Conservation (phyloP, 2,329 filamentous ascomycete genomes). For the Aspergillus neotritici region DNA sequence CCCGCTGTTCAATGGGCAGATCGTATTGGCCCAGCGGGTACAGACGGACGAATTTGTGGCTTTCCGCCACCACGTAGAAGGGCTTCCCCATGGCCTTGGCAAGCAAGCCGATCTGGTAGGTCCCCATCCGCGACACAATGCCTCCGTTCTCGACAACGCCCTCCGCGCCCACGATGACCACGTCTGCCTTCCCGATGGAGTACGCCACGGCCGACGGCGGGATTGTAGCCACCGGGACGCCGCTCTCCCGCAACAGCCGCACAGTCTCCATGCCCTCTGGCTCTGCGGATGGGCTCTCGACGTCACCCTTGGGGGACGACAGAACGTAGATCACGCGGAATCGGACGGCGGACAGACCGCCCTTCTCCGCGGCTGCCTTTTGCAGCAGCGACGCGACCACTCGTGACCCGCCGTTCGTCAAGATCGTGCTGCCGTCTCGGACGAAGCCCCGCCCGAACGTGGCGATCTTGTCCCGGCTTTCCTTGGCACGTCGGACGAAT, state of each 20-base stretch:
- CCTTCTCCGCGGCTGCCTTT: slow-evolving; percentile 62
- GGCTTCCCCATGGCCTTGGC: slow-evolving; percentile 67
- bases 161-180: slow-evolving; percentile 64
- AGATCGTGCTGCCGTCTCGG: slow-evolving; percentile 69
- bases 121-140: slow-evolving; percentile 81
- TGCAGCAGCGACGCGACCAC: slow-evolving; percentile 74
- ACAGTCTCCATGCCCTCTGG: slow-evolving; percentile 68
- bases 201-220: slow-evolving; percentile 71
- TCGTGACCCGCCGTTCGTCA: slow-evolving; percentile 83
- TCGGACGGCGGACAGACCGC: slow-evolving; percentile 52
- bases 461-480: slow-evolving; percentile 76
- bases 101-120: slow-evolving; percentile 77
- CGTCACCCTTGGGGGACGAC: slow-evolving; percentile 27
- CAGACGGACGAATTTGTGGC: slow-evolving; percentile 90
- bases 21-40: slow-evolving; percentile 79
- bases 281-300: slow-evolving; percentile 30
- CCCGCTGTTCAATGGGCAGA: slow-evolving; percentile 70
- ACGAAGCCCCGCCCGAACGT: slow-evolving; percentile 73
- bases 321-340: slow-evolving; percentile 82
- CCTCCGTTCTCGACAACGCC: slow-evolving; percentile 92
- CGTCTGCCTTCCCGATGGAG: slow-evolving; percentile 67
- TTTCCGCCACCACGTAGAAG: slow-evolving; percentile 89
- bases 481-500: slow-evolving; percentile 82
- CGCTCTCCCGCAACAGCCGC: slow-evolving; percentile 61
- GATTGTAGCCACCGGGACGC: slow-evolving; percentile 78